Evolutionary conservation across 106 monocot genomes (phyloP).

Genomic region (Acanthochlamys bracteata): DNA sequence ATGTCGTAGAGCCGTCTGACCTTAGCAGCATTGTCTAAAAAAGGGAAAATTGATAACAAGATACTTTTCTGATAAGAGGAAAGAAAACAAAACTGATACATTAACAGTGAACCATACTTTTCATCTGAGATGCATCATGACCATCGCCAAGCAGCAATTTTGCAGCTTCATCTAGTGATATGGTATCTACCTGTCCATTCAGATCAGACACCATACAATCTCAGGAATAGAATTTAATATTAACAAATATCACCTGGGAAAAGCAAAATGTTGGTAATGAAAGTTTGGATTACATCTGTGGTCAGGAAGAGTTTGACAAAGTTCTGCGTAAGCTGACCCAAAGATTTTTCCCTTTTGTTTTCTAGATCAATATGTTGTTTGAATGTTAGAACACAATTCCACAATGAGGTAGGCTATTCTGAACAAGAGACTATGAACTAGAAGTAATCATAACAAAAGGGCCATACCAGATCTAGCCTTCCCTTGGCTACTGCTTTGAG

Average conservation of each 20-base stretch:
- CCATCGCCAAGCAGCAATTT: slow-evolving; percentile 63
- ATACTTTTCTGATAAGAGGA: not conserved
- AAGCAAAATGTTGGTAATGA: not conserved
- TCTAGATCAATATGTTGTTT: slow-evolving; percentile 12
- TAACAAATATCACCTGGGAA: not conserved
- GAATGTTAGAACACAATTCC: not conserved
- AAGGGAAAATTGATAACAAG: not conserved
- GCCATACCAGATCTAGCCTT: slow-evolving; percentile 29
- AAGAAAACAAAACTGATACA: not conserved
- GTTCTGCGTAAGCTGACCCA: slow-evolving; percentile 83
- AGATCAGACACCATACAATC: not conserved
- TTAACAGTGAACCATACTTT: slow-evolving; percentile 50
- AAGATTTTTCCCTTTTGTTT: slow-evolving; percentile 76
- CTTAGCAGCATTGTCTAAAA: slow-evolving; percentile 54
- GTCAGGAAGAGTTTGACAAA: slow-evolving; percentile 89
- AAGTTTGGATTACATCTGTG: slow-evolving; percentile 35
- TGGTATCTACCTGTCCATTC: slow-evolving; percentile 46
- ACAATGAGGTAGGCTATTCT: not conserved
- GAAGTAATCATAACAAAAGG: not conserved
- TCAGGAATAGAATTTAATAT: not conserved
- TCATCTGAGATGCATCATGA: slow-evolving; percentile 50
- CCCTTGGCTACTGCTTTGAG: not conserved
- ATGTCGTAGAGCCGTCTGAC: slow-evolving; percentile 89
- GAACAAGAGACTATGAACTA: not conserved
- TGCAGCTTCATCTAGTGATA: slow-evolving; percentile 88